A percentile compares a stretch with the other conserved stretches of the same genome.
phyloP scores from a whole-genome alignment of 2,329 filamentous ascomycete species.

The Cordyceps javanica region DNA sequence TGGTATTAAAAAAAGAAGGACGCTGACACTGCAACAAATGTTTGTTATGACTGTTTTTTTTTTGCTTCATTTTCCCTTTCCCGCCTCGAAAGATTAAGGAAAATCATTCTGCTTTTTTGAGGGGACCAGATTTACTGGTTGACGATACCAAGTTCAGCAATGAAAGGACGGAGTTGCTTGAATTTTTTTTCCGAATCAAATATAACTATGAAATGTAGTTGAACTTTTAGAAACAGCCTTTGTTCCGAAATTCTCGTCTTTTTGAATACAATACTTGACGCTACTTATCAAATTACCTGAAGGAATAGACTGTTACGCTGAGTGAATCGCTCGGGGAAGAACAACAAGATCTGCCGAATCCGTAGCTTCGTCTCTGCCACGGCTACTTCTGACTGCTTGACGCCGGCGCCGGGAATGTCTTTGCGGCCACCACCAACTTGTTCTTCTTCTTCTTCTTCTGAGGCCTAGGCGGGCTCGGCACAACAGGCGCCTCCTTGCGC shows the following conservation, averaged over 20 bases:
- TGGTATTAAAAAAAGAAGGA: conserved; percentile 24
- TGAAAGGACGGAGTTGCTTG: not conserved
- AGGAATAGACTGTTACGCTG: not conserved
- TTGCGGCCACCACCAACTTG: too few species aligned
- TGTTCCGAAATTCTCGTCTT: not conserved
- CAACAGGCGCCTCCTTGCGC: not conserved
- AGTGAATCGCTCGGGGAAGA: not conserved
- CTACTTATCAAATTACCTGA: not conserved
- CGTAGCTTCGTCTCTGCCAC: not conserved
- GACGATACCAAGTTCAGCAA: not conserved
- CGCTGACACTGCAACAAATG: too few species aligned
- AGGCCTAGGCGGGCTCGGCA: not conserved
- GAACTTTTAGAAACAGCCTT: not conserved
- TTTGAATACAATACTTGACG: not conserved
- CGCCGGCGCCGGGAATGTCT: too few species aligned
- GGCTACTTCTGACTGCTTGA: not conserved
- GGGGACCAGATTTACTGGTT: not conserved
- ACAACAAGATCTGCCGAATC: not conserved
- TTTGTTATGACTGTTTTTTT: not conserved
- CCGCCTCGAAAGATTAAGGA: not conserved
- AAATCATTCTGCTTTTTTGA: not conserved
- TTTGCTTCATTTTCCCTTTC: not conserved
- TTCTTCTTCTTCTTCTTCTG: not conserved
- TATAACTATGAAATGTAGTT: too few species aligned
- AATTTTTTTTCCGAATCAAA: not conserved